A percentile compares a stretch with the other conserved stretches of the same genome.
Conservation (phyloP, 176 grass and related monocot genomes). For the Aegilops bicornis region DNA sequence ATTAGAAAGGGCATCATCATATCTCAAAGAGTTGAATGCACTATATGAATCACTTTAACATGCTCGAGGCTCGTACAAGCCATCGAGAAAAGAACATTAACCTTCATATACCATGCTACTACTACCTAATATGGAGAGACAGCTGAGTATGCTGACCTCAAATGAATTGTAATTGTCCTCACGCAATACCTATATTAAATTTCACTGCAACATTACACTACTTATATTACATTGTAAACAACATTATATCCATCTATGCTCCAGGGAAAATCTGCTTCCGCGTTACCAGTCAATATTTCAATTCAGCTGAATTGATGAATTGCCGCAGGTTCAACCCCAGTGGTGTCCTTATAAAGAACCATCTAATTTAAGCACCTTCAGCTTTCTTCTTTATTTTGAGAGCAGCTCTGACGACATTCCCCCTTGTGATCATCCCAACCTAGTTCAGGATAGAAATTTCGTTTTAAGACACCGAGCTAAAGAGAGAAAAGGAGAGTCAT, state of each 20-base stretch:
- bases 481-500: neutral
- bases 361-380: conserved; percentile 32
- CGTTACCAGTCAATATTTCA: neutral
- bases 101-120: conserved; percentile 11
- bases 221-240: neutral
- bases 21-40: neutral
- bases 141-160: conserved; percentile 11
- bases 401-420: conserved; percentile 43
- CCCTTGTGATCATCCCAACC: conserved; percentile 56
- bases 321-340: conserved; percentile 11
- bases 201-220: conserved; percentile 1
- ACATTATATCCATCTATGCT: conserved; percentile 20
- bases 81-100: neutral
- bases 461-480: neutral
- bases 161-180: neutral
- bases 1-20: neutral
- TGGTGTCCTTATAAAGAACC: neutral
- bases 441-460: conserved; percentile 18
- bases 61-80: neutral
- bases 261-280: neutral
- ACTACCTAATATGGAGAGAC: conserved; percentile 7
- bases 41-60: neutral
- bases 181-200: conserved; percentile 1
- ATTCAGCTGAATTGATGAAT: conserved; percentile 12
- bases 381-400: conserved; percentile 41